Evolutionary conservation across 176 grass and related monocot species (phyloP).

Genomic region (Cenchrus fungigraminus): DNA sequence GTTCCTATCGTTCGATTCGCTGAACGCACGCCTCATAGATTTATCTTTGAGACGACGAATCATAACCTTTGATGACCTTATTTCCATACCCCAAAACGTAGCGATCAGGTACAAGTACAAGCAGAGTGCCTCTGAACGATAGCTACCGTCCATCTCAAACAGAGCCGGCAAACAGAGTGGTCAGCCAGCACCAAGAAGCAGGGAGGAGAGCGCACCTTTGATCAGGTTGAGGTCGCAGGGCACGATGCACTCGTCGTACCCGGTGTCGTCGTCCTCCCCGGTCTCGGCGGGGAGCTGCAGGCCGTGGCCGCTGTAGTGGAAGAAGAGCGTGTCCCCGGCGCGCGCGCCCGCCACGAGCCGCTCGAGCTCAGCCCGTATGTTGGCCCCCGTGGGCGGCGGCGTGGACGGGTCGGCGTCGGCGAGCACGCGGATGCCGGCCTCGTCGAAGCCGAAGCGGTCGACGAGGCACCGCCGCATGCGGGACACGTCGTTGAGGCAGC

Average conservation of each 20-base stretch:
- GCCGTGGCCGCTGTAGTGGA: conserved; percentile 94
- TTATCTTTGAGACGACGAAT: background rate
- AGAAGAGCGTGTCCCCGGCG: conserved; percentile 73
- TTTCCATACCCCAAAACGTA: background rate
- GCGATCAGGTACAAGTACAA: background rate
- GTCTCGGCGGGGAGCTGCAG: conserved; percentile 75
- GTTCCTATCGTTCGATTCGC: background rate
- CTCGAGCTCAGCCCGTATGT: conserved; percentile 59
- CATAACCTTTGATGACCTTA: background rate
- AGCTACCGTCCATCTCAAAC: background rate
- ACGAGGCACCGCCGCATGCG: conserved; percentile 72
- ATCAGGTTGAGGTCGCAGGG: conserved; percentile 90
- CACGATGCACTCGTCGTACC: conserved; percentile 94
- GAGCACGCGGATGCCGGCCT: conserved; percentile 60
- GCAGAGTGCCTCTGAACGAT: background rate
- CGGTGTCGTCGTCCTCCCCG: conserved; percentile 89
- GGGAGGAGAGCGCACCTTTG: conserved; percentile 41
- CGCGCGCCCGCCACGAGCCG: conserved; percentile 61
- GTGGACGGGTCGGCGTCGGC: conserved; percentile 55
- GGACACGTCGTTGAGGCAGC: conserved; percentile 81
- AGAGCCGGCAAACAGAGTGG: background rate
- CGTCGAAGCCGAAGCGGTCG: conserved; percentile 62
- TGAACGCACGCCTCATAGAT: background rate
- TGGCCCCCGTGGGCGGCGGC: conserved; percentile 51
- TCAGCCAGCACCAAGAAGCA: no score